Evolutionary conservation across 2,329 filamentous ascomycete species (phyloP), one percentile per base, ranked within the genome.

Genomic region (Ophiostoma sp.): DNA sequence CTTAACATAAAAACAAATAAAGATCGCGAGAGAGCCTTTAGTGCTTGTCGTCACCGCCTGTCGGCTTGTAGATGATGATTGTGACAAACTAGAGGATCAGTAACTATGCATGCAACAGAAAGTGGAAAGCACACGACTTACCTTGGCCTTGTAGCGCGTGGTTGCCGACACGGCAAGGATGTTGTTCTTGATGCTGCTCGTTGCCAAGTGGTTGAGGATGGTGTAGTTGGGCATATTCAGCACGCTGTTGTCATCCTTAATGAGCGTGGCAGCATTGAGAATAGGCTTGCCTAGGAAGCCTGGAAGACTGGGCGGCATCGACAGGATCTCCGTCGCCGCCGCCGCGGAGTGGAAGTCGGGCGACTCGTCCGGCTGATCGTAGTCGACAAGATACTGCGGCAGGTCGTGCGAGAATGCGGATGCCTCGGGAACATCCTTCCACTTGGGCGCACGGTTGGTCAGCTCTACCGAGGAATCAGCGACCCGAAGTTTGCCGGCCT

Each of bases 171-270:
- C 96, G 45, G 95, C 95, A 72, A 99, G 83, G 40, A 98, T 91
- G 71, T 94, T 93, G 73, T 97, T 93, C 81, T 97, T 97, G 78
- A 99, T 99, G 78, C 93, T 97, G 78, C 94, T 98, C 3, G 95
- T 99, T 65, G 94, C 94, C 73, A 99, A 82, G 78, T 99, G 95
- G 73, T 99, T 99, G 71, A 99, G 81, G 44, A 98, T 92, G 0
- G 95, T 97, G 76, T 99, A 94, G 75, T 98, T 99, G 14, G 95
- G 95, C 85, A 97, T 94, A 73, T 92, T 95, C 72, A 99, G 81
- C 70, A 99, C 95, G 79, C 93, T 97, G 78, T 94, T 97, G 79
- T 99, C 95, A 77, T 99, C 95, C 81, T 98, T 98, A 84, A 97
- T 92, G 6, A 94, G 88, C 40, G 92, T 93, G 2, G 88, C 89